phyloP scores from a whole-genome alignment of 2,329 filamentous ascomycete genomes.

The Teratosphaeria zuluensis region DNA sequence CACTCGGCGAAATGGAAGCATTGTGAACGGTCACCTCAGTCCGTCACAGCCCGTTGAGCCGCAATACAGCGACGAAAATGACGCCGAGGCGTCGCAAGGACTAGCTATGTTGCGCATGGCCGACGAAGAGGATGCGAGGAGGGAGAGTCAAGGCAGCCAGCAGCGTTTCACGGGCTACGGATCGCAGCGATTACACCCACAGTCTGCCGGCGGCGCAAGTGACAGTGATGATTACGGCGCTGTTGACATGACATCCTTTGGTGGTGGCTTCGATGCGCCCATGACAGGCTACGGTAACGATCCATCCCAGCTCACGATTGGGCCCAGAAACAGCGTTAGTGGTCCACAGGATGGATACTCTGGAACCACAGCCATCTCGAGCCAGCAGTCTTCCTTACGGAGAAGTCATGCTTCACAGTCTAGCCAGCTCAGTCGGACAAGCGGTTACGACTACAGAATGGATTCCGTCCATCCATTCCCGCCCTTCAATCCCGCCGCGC shows the following conservation, averaged over 20 bases:
- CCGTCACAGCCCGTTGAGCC: constrained; percentile 36
- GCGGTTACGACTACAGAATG: constrained; percentile 33
- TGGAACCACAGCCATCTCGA: constrained; percentile 27
- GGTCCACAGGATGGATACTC: constrained; percentile 25
- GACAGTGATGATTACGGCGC: constrained; percentile 59
- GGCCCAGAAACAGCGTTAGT: not conserved
- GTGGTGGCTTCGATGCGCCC: constrained; percentile 58
- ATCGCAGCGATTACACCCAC: constrained; percentile 19
- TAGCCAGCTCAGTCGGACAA: constrained; percentile 20
- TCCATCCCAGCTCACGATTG: constrained; percentile 31
- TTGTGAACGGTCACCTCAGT: constrained; percentile 35
- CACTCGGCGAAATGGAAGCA: constrained; percentile 14
- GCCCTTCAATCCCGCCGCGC: constrained; percentile 49
- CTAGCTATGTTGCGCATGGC: constrained; percentile 75
- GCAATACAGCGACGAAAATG: constrained; percentile 62
- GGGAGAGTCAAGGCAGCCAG: constrained; percentile 47
- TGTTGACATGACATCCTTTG: constrained; percentile 65
- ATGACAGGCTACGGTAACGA: constrained; percentile 50
- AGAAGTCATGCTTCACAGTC: constrained; percentile 35
- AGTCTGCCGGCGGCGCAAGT: constrained; percentile 37
- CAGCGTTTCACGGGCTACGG: constrained; percentile 41
- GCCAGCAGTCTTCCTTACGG: constrained; percentile 36
- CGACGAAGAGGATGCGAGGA: constrained; percentile 55
- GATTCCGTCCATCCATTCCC: constrained; percentile 50
- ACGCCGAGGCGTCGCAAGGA: constrained; percentile 78